Conservation (phyloP, 306 rosid species). For the Pterocarpus santalinus region DNA sequence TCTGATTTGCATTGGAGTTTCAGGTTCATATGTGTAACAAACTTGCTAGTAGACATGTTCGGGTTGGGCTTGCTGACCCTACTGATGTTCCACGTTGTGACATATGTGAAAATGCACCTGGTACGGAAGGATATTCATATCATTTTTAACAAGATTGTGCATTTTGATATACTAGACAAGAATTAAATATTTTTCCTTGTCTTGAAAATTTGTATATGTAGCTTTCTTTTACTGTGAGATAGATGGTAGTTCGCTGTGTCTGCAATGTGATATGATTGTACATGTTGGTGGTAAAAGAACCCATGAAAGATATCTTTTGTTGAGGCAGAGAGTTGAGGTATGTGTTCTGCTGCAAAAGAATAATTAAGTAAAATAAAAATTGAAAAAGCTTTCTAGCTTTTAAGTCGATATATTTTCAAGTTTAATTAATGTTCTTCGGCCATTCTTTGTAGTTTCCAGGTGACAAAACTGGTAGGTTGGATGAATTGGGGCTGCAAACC, state of each 20-base stretch:
- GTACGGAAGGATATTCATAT: constrained; percentile 44
- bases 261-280: constrained; percentile 79
- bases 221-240: constrained; percentile 86
- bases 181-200: constrained; percentile 27
- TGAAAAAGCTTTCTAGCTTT: background rate
- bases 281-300: constrained; percentile 87
- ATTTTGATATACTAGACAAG: background rate
- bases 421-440: constrained; percentile 26
- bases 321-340: constrained; percentile 67
- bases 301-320: constrained; percentile 67
- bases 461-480: constrained; percentile 53
- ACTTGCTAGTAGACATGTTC: constrained; percentile 77
- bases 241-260: constrained; percentile 82
- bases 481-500: constrained; percentile 54
- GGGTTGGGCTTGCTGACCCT: constrained; percentile 78
- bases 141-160: constrained; percentile 4
- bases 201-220: constrained; percentile 48
- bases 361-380: no score
- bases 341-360: background rate
- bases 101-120: constrained; percentile 82
- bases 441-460: constrained; percentile 61
- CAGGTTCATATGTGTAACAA: constrained; percentile 84
- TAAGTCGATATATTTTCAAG: constrained; percentile 4
- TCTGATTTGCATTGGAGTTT: constrained; percentile 43
- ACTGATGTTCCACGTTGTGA: constrained; percentile 74